phyloP scores from a whole-genome alignment of 2,329 filamentous ascomycete genomes.

The Hypoxylon sp. region DNA sequence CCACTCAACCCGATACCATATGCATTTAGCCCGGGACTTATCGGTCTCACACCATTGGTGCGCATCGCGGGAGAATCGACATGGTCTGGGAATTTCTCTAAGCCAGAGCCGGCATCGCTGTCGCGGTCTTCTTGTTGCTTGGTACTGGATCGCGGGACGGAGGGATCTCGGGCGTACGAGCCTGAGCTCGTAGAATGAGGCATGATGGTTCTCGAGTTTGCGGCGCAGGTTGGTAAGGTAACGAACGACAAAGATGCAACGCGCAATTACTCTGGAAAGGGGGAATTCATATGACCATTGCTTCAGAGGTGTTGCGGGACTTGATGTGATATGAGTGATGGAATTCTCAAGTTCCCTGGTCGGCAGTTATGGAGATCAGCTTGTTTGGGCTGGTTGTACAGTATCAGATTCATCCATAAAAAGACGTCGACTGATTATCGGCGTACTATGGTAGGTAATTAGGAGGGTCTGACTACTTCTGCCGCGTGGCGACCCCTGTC shows the following conservation, averaged over 20 bases:
- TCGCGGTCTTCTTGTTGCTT: constrained; percentile 50
- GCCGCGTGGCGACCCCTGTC: constrained; percentile 45
- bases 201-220: constrained; percentile 47
- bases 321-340: constrained; percentile 31
- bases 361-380: constrained; percentile 32
- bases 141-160: constrained; percentile 50
- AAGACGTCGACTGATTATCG: constrained; percentile 26
- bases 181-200: constrained; percentile 54
- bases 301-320: constrained; percentile 30
- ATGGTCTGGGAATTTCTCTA: constrained; percentile 56
- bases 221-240: constrained; percentile 43
- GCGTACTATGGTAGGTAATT: constrained; percentile 17
- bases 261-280: constrained; percentile 42
- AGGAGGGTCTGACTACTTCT: constrained; percentile 39
- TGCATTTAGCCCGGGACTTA: constrained; percentile 52
- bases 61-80: constrained; percentile 55
- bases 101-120: constrained; percentile 49
- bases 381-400: constrained; percentile 37
- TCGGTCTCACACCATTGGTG: constrained; percentile 47
- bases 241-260: constrained; percentile 51
- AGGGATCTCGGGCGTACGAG: constrained; percentile 53
- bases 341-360: constrained; percentile 20
- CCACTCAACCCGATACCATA: constrained; percentile 54
- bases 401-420: constrained; percentile 37
- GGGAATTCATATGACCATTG: constrained; percentile 50